Base-by-base conservation (phyloP, 1,284 basidiomycete genomes). In the Cryptococcus sp. region DNA sequence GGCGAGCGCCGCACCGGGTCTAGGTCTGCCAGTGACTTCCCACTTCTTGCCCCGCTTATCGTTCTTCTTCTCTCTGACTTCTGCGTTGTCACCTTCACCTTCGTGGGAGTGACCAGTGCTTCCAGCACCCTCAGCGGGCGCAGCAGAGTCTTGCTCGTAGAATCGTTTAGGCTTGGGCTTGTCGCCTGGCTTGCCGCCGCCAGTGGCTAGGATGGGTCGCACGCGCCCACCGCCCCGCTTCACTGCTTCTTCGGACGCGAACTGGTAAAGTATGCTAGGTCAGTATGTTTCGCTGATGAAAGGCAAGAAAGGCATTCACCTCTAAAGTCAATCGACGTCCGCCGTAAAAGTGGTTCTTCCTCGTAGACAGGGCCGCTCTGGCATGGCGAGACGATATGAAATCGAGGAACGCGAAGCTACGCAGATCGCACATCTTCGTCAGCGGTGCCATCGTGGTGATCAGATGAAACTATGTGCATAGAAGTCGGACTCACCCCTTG, bases 331-430 rank as follows among this genome's bases (percentile, higher is more conserved):
- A 84, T 60, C 88, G 85, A 47, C 93, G 85, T 6, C 93, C 93
- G 72, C 92, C 85, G 51, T 96, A 82, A 47, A 83, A 84, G 75
- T 92, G 88, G 73, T 96, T 98, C 70, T 86, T 86, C 45, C 87
- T 83, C 72, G 97, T 93, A 64, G 88, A 83, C 38, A 99, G 85
- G 1, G 87, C 88, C 1, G 85, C 82, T 0, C 92, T 96, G 11
- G 95, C 93, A 61, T 89, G 83, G 57, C 89, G 86, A 1, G 84
- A 82, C 16, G 83, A 85, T 55, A 85, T 84, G 77, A 99, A 99
- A 77, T 99, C 96, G 58, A 96, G 84, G 75, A 99, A 99, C 0
- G 91, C 93, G 80, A 93, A 98, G 20, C 93, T 96, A 72, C 5
- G 23, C 27, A 45, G 11, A 8, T 5, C 5, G n/a, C 16, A 22